A percentile compares a stretch with the other conserved stretches of the same genome.
Evolutionary conservation across 129 eudicot species (phyloP).

Genomic region (Flaveria ramosissima): DNA sequence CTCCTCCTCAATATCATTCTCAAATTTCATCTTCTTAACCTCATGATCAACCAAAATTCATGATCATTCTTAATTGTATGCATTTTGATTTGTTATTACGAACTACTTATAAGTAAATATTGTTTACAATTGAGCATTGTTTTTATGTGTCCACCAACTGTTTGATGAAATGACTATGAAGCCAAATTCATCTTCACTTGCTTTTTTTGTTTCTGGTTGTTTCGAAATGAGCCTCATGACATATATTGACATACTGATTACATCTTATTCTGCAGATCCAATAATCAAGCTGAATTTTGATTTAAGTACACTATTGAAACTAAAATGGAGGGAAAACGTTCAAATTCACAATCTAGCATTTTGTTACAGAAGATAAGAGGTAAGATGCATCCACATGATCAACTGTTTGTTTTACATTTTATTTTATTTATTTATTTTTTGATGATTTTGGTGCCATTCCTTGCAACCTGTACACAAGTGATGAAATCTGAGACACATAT

Average conservation of each 20-base stretch:
- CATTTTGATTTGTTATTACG: neutral
- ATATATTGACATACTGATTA: neutral
- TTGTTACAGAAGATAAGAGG: conserved; percentile 65
- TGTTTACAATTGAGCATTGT: neutral
- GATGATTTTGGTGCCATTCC: neutral
- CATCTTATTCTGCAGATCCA: neutral
- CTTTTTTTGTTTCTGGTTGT: neutral
- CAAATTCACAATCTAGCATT: conserved; percentile 33
- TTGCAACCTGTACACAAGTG: conserved; percentile 2
- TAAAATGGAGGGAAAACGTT: conserved; percentile 61
- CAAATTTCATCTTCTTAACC: no score
- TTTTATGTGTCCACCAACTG: neutral
- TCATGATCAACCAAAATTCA: neutral
- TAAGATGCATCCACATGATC: conserved; percentile 15
- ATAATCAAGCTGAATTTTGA: neutral
- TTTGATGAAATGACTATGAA: conserved; percentile 3
- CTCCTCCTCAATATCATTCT: neutral
- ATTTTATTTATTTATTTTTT: neutral
- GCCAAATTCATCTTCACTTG: neutral
- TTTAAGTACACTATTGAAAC: neutral
- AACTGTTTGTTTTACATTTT: neutral
- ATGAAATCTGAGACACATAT: neutral
- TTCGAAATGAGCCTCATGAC: neutral
- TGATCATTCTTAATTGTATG: neutral
- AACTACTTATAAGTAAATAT: neutral